These are phyloP conservation scores for Trypanosomatidae sp. DNA, from an alignment of 208 protist genomes.

Conservation along the genomic window DNA sequence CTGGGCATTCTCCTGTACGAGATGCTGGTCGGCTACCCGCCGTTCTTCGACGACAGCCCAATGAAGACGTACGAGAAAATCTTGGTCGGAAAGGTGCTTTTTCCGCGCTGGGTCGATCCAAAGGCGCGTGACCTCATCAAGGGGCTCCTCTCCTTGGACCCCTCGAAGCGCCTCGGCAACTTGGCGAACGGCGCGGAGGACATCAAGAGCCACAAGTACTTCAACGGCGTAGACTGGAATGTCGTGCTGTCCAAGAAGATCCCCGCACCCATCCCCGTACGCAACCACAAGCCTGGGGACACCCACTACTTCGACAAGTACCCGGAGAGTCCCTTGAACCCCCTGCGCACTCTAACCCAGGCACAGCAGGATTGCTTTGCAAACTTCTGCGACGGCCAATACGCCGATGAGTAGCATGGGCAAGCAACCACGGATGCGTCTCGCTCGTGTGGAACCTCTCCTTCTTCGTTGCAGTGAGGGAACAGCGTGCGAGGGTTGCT, in stretches of 20 bases:
- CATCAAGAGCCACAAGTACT: slow-evolving; percentile 97
- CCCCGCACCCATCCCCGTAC: slow-evolving; percentile 81
- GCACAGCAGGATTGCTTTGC: slow-evolving; percentile 86
- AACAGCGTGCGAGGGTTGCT: too few species aligned
- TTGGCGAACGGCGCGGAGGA: slow-evolving; percentile 90
- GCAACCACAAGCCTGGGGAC: slow-evolving; percentile 71
- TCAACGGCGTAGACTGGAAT: slow-evolving; percentile 94
- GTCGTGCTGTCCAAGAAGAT: slow-evolving; percentile 82
- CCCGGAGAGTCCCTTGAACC: slow-evolving; percentile 80
- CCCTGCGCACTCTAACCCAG: slow-evolving; percentile 64
- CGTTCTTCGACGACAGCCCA: slow-evolving; percentile 92
- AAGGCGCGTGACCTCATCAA: slow-evolving; percentile 87
- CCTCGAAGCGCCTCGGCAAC: slow-evolving; percentile 87
- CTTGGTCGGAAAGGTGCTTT: slow-evolving; percentile 77
- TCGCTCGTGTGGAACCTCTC: not conserved
- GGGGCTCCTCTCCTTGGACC: slow-evolving; percentile 78
- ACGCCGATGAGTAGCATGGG: slow-evolving; percentile 48
- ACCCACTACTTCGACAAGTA: slow-evolving; percentile 93
- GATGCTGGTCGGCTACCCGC: slow-evolving; percentile 90
- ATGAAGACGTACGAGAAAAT: slow-evolving; percentile 94
- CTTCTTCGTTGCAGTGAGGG: too few species aligned
- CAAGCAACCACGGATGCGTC: not conserved
- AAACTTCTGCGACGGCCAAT: slow-evolving; percentile 89
- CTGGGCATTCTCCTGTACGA: slow-evolving; percentile 90
- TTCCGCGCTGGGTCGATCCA: slow-evolving; percentile 82